These are phyloP conservation scores for Volvox reticuliferus DNA, from an alignment of 139 green algal species.

Conservation along the genomic window DNA sequence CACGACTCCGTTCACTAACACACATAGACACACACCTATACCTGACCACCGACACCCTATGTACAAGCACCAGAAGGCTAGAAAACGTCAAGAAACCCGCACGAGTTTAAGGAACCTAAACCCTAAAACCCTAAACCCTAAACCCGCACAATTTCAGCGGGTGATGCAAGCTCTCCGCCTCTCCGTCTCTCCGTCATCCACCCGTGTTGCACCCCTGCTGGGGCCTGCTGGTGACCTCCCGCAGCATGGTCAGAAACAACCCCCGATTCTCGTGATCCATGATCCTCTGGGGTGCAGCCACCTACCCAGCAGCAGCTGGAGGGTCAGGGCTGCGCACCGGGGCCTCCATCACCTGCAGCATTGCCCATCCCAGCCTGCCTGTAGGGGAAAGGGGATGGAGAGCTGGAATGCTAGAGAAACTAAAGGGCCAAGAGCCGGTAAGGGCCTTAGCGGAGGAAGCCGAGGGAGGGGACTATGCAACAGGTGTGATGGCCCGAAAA, in stretches of 20 bases:
- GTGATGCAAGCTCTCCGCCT: too few relatives aligned
- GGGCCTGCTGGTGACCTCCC: background rate
- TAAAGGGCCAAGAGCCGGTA: background rate
- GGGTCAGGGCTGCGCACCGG: background rate
- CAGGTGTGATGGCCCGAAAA: background rate
- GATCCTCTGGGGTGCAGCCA: background rate
- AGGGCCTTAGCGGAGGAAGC: background rate
- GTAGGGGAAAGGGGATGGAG: background rate
- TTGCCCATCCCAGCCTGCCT: conserved; percentile 38
- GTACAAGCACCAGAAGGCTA: too few relatives aligned
- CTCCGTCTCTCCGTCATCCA: too few relatives aligned
- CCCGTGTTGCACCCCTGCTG: too few relatives aligned
- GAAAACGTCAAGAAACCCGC: too few relatives aligned
- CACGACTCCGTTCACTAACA: too few relatives aligned
- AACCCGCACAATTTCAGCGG: too few relatives aligned
- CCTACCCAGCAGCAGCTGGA: background rate
- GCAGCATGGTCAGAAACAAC: background rate
- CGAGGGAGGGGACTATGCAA: background rate
- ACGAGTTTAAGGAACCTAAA: too few relatives aligned
- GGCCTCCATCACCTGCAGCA: conserved; percentile 30
- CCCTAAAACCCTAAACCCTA: too few relatives aligned
- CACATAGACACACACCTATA: too few relatives aligned
- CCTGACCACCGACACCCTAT: too few relatives aligned
- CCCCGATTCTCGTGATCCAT: conserved; percentile 8
- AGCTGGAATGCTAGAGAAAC: background rate